Evolutionary conservation across 2,329 filamentous ascomycete genomes (phyloP), one percentile per base, ranked within the genome.

Genomic region (Samsoniella hepiali): DNA sequence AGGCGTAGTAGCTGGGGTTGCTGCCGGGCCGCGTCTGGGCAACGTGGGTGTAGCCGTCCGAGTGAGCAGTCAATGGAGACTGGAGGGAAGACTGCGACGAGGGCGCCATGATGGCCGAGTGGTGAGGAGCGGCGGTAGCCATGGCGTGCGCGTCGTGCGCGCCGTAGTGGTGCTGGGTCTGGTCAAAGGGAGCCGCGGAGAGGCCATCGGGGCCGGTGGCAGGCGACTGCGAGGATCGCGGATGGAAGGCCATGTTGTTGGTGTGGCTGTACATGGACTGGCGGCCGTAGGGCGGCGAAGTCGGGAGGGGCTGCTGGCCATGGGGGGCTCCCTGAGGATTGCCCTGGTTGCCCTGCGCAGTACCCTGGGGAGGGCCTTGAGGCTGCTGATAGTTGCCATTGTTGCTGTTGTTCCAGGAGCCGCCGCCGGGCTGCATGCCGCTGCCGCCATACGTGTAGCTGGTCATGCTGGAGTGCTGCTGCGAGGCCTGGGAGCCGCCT

Each of bases 151-250:
- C 73, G 31, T 72, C 74, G 59, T 77, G 75, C 47, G 72, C 70
- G 44, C 72, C 71, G 38, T 77, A 91, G 40, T 87, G 81, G 51
- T 87, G 84, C 65, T 89, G 82, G 67, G 87, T 86, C 66, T 86
- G 80, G 67, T 90, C 88, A 75, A 88, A 91, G 7, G 88, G 83
- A 65, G 89, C 86, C 62, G 85, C 81, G 65, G 89, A 84, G 62
- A 93, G 79, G 56, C 81, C 82, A 71, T 91, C 86, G 55, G 79
- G 81, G 34, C 81, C 79, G 8, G 84, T 81, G 10, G 78, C 74
- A 15, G 89, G 88, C 31, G 76, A 76, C 59, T 74, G 74, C 3
- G 76, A 74, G 66, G 69, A 74, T 62, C 76, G 69, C 38, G 74
- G 72, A 58, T 69, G n/a, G 34, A 71, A 74, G 32, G 72, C 65